Evolutionary conservation across 345 rosid species (phyloP).

Genomic region (Lumnitzera racemosa): DNA sequence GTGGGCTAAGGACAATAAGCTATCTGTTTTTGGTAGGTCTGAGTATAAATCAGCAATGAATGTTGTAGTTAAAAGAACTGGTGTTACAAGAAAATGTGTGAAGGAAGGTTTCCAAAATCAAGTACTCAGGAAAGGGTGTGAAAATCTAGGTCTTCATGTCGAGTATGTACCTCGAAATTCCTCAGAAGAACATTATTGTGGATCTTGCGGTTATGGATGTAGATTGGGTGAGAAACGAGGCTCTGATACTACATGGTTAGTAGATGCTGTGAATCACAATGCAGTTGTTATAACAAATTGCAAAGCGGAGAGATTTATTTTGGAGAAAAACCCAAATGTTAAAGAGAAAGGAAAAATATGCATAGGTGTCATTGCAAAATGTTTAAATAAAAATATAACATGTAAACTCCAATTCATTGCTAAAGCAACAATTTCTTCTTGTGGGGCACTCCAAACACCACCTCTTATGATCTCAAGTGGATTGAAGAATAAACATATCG

Average conservation of each 20-base stretch:
- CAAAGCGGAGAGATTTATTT: conserved; percentile 61
- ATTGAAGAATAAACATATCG: conserved; percentile 58
- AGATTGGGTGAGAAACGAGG: conserved; percentile 77
- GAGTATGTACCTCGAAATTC: conserved; percentile 55
- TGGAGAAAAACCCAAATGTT: conserved; percentile 24
- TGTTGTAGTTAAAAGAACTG: conserved; percentile 55
- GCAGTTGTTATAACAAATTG: conserved; percentile 77
- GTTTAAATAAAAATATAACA: conserved; percentile 27
- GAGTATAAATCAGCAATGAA: conserved; percentile 65
- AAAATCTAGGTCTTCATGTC: conserved; percentile 50
- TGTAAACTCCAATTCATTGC: conserved; percentile 60
- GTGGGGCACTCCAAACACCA: conserved; percentile 78
- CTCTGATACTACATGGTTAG: conserved; percentile 75
- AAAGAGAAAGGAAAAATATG: conserved; percentile 49
- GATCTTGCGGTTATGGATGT: conserved; percentile 82
- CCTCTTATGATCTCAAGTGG: conserved; percentile 79
- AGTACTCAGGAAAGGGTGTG: conserved; percentile 70
- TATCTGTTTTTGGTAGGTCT: conserved; percentile 34
- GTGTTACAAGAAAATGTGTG: conserved; percentile 53
- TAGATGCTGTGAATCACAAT: conserved; percentile 59
- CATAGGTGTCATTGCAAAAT: conserved; percentile 50
- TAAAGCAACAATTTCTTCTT: conserved; percentile 66
- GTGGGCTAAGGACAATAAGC: conserved; percentile 49
- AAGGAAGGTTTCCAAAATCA: conserved; percentile 71
- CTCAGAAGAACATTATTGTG: conserved; percentile 68